Evolutionary conservation across 2,329 filamentous ascomycete genomes (phyloP).

Genomic region (Cladosporium sp.): DNA sequence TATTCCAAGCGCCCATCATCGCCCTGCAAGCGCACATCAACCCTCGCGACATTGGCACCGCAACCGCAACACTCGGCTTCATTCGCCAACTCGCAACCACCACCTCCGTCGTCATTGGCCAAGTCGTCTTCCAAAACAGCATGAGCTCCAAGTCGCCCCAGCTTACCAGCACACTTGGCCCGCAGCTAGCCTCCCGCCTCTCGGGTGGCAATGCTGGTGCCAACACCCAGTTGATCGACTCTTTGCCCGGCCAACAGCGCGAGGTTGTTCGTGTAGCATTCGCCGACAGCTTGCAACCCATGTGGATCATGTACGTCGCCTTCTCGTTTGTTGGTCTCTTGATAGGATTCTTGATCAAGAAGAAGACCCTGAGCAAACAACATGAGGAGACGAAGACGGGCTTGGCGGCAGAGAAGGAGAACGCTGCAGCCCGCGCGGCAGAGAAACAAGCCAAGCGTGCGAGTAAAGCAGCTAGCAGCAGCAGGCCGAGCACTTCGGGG

Average conservation of each 20-base stretch:
- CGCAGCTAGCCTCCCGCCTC: conserved; percentile 48
- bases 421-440: conserved; percentile 26
- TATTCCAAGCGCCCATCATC: conserved; percentile 66
- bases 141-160: conserved; percentile 55
- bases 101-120: conserved; percentile 66
- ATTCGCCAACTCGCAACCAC: conserved; percentile 65
- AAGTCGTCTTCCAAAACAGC: conserved; percentile 74
- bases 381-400: conserved; percentile 49
- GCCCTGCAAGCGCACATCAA: conserved; percentile 62
- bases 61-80: conserved; percentile 64
- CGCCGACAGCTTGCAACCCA: conserved; percentile 40
- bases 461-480: conserved; percentile 14
- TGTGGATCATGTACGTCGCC: conserved; percentile 48
- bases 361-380: conserved; percentile 38
- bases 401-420: conserved; percentile 39
- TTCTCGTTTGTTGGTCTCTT: conserved; percentile 38
- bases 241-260: conserved; percentile 46
- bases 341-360: conserved; percentile 37
- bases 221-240: conserved; percentile 55
- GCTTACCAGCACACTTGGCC: conserved; percentile 50
- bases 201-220: conserved; percentile 59
- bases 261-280: conserved; percentile 39
- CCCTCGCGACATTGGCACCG: conserved; percentile 62
- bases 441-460: conserved; percentile 23
- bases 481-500: neutral